These are phyloP conservation scores for Xylariaceae sp. DNA, from an alignment of 2,329 filamentous ascomycete species.

Conservation along the genomic window DNA sequence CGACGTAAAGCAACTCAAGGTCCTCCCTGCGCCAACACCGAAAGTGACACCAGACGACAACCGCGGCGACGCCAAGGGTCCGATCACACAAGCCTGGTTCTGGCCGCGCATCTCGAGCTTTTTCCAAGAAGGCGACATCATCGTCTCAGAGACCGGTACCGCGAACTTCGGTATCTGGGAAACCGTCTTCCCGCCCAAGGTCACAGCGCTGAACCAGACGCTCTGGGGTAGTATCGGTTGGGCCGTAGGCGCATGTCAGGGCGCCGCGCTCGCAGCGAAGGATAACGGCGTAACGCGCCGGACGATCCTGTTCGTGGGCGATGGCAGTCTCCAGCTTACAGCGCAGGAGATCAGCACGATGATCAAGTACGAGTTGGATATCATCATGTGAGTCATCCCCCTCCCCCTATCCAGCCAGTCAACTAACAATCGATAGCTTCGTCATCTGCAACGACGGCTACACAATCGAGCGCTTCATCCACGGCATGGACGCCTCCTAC, in stretches of 20 bases:
- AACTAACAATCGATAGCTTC: constrained; percentile 45
- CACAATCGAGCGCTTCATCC: constrained; percentile 84
- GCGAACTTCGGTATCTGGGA: constrained; percentile 86
- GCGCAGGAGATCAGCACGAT: constrained; percentile 81
- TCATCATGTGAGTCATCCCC: constrained; percentile 60
- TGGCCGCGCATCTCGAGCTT: constrained; percentile 74
- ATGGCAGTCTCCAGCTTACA: constrained; percentile 81
- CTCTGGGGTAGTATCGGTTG: constrained; percentile 65
- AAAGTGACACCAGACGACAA: constrained; percentile 41
- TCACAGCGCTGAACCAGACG: constrained; percentile 75
- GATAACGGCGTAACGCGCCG: constrained; percentile 54
- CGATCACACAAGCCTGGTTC: constrained; percentile 67
- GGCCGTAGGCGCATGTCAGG: constrained; percentile 54
- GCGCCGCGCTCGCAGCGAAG: constrained; percentile 67
- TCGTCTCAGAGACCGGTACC: constrained; percentile 84
- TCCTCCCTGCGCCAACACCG: constrained; percentile 48
- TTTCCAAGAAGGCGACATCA: constrained; percentile 65
- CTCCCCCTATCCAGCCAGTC: not conserved
- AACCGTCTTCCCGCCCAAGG: constrained; percentile 69
- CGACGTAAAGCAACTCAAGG: constrained; percentile 53
- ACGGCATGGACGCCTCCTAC: constrained; percentile 73
- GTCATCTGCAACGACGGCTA: constrained; percentile 84
- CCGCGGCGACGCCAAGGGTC: constrained; percentile 29
- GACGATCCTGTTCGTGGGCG: constrained; percentile 82
- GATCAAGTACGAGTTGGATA: constrained; percentile 65